phyloP scores from a whole-genome alignment of 306 rosid species.

The Casuarina glauca region DNA sequence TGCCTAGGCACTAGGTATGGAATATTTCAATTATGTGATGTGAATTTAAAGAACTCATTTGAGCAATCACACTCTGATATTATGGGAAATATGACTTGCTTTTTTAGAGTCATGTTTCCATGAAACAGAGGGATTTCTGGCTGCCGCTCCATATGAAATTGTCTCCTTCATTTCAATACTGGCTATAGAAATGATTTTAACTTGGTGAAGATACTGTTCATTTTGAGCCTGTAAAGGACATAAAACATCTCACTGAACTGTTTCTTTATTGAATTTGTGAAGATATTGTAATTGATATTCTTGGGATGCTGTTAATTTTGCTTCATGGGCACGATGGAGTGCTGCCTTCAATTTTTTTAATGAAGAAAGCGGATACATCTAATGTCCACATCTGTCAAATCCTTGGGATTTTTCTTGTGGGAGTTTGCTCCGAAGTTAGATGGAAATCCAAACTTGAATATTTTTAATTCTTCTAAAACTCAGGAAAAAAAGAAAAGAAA shows the following conservation, averaged over 20 bases:
- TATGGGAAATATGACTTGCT: not conserved
- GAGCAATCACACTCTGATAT: slow-evolving; percentile 1
- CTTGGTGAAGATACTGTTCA: not conserved
- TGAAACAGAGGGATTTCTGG: not conserved
- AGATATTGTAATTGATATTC: not conserved
- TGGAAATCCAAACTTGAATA: not conserved
- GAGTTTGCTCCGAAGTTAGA: not conserved
- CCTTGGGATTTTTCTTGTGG: not conserved
- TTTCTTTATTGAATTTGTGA: too few species aligned
- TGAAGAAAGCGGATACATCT: not conserved
- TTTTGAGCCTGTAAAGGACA: not conserved
- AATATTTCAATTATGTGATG: not conserved
- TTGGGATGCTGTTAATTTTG: not conserved
- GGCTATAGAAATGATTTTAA: not conserved
- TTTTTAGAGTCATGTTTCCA: not conserved
- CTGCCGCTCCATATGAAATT: not conserved
- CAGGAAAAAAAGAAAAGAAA: too few species aligned
- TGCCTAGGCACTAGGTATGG: slow-evolving; percentile 80
- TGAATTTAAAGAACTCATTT: slow-evolving; percentile 7
- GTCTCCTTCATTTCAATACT: not conserved
- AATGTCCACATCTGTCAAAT: not conserved
- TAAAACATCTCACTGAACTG: too few species aligned
- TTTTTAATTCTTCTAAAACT: too few species aligned
- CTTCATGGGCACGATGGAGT: not conserved
- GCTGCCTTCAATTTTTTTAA: not conserved